phyloP scores from a whole-genome alignment of 441 rosid genomes.

The Corymbia citriodora region DNA sequence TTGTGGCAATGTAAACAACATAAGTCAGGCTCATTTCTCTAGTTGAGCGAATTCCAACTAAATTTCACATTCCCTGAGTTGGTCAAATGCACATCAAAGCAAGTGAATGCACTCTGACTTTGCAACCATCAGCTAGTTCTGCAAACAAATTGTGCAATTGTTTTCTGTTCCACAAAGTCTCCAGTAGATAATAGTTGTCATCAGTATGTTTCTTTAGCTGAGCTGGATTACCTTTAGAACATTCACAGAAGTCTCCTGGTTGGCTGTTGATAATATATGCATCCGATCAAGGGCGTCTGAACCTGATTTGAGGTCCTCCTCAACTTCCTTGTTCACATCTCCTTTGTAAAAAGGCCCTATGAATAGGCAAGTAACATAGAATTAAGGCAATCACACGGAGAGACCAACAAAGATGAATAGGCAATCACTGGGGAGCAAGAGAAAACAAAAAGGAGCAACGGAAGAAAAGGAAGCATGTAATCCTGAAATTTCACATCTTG shows the following conservation, averaged over 20 bases:
- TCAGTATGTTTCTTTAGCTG: no score
- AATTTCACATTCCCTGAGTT: not conserved
- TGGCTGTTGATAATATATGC: not conserved
- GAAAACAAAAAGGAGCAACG: not conserved
- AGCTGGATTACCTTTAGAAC: no score
- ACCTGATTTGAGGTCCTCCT: not conserved
- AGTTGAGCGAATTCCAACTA: not conserved
- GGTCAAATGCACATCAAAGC: not conserved
- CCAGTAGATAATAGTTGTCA: no score
- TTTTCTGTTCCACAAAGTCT: no score
- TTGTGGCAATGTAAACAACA: not conserved
- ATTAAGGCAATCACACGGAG: not conserved
- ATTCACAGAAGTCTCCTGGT: not conserved
- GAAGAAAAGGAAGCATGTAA: not conserved
- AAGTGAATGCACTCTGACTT: not conserved
- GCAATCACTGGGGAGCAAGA: not conserved
- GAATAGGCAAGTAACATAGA: not conserved
- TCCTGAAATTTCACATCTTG: not conserved
- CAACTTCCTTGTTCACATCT: not conserved
- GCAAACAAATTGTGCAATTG: no score
- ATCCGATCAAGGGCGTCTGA: not conserved
- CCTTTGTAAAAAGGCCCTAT: not conserved
- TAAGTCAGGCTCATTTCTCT: not conserved
- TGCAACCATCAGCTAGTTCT: no score
- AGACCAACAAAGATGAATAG: not conserved